Conservation (phyloP, 139 green algal species). For the Eudorina sp. region DNA sequence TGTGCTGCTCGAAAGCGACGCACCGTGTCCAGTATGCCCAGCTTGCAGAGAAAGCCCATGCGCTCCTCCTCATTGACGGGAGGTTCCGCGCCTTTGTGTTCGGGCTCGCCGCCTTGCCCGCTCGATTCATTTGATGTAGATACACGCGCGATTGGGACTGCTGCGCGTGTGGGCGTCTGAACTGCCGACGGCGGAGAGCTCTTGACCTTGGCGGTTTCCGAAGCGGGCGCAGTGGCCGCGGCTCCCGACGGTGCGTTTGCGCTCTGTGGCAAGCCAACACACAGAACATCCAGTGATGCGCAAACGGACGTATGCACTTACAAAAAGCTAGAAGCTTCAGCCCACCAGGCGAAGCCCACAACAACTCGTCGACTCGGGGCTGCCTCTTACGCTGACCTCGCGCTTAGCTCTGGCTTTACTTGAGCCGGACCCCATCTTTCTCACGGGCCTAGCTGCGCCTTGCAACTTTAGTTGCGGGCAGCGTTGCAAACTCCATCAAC, state of each 20-base stretch:
- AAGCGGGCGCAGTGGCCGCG: background rate
- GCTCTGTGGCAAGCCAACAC: background rate
- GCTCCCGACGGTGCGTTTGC: background rate
- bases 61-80: conserved; percentile 16
- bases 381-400: conserved; percentile 20
- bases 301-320: background rate
- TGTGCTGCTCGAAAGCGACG: background rate
- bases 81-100: background rate
- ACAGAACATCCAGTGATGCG: background rate
- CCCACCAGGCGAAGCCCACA: conserved; percentile 9
- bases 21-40: conserved; percentile 35
- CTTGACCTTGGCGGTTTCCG: background rate
- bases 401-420: conserved; percentile 20
- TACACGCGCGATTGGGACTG: background rate
- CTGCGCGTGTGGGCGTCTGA: background rate
- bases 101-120: background rate
- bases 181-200: background rate
- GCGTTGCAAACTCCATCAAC: no score
- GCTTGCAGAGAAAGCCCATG: conserved; percentile 20
- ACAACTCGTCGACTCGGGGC: background rate
- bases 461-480: no score
- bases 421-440: conserved; percentile 12
- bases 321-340: background rate
- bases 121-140: conserved; percentile 24
- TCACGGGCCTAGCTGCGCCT: no score